These are phyloP conservation scores for Lentinula lateritia DNA, from an alignment of 768 basidiomycete species.

Conservation along the genomic window DNA sequence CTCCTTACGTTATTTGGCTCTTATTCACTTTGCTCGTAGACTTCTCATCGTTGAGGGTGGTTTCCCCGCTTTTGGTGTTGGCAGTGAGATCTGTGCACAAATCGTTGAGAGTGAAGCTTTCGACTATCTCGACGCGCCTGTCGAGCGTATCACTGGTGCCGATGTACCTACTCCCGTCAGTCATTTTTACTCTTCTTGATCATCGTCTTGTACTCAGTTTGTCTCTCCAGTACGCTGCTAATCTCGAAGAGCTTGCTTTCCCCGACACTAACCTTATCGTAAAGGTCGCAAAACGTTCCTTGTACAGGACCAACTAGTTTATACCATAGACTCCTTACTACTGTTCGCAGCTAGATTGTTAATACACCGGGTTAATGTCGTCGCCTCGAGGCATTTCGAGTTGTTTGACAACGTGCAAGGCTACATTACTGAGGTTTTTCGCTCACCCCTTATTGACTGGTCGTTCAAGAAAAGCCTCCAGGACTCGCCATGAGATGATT, in stretches of 20 bases:
- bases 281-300: constrained; percentile 91
- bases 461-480: too few species aligned
- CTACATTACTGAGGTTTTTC: too few species aligned
- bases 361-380: neutral
- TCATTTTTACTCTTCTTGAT: constrained; percentile 11
- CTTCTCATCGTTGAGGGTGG: constrained; percentile 96
- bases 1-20: neutral
- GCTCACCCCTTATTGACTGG: too few species aligned
- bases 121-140: constrained; percentile 97
- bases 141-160: constrained; percentile 96
- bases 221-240: constrained; percentile 70
- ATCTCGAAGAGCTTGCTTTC: constrained; percentile 89
- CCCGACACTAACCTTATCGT: constrained; percentile 86
- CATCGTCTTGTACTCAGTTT: constrained; percentile 6
- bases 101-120: constrained; percentile 97
- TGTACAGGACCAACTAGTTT: constrained; percentile 80
- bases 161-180: constrained; percentile 94
- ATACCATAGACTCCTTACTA: neutral
- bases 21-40: constrained; percentile 29
- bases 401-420: too few species aligned
- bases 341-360: neutral
- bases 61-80: constrained; percentile 97
- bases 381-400: neutral
- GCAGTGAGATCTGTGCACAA: constrained; percentile 97
- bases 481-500: too few species aligned